Evolutionary conservation across 1,284 basidiomycete genomes (phyloP).

Genomic region (Mycocalia duriaeana): DNA sequence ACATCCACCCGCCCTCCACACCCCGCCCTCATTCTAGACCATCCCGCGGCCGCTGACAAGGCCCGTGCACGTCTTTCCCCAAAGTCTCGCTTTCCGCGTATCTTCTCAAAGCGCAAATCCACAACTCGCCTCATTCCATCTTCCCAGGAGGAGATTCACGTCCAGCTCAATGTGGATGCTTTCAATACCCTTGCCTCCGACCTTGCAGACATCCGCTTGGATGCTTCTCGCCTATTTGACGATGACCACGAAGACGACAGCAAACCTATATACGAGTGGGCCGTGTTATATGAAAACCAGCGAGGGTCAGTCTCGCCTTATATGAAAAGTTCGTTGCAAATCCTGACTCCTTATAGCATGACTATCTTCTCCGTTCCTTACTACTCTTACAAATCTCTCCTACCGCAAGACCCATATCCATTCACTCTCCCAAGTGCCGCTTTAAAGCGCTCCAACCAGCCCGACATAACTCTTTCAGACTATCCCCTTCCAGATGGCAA

Average conservation of each 20-base stretch:
- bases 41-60: constrained; percentile 33
- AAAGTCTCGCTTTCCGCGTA: constrained; percentile 25
- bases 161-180: background rate
- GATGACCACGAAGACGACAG: constrained; percentile 38
- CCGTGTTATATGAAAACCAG: constrained; percentile 68
- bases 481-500: constrained; percentile 78
- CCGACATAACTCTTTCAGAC: constrained; percentile 50
- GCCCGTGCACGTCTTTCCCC: constrained; percentile 39
- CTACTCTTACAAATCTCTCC: constrained; percentile 65
- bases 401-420: constrained; percentile 70
- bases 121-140: too few species aligned
- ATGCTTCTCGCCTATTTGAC: constrained; percentile 21
- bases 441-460: constrained; percentile 37
- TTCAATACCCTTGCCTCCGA: background rate
- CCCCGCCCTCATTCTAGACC: constrained; percentile 21
- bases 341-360: constrained; percentile 34
- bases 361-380: constrained; percentile 70
- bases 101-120: constrained; percentile 19
- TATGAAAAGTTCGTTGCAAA: background rate
- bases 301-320: constrained; percentile 50
- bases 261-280: constrained; percentile 72
- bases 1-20: constrained; percentile 5
- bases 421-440: constrained; percentile 58
- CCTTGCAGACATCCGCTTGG: constrained; percentile 28
- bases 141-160: too few species aligned